These are phyloP conservation scores for Eucalyptus paniculata DNA, from an alignment of 345 rosid genomes.

Conservation along the genomic window DNA sequence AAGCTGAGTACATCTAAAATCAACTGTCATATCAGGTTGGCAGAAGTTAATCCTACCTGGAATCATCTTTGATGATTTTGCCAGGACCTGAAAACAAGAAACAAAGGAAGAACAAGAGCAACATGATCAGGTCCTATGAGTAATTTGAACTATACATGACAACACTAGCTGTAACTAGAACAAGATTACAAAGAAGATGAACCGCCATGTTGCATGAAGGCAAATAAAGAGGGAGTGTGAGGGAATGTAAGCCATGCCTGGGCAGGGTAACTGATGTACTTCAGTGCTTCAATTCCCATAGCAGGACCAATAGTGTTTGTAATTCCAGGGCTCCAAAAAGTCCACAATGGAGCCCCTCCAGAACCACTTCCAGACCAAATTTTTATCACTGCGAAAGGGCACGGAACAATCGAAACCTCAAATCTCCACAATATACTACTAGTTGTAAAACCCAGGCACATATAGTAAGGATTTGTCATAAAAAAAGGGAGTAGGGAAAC, in stretches of 20 bases:
- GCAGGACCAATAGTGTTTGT: constrained; percentile 98
- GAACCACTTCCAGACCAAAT: constrained; percentile 57
- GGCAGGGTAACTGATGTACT: constrained; percentile 97
- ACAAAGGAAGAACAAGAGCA: not conserved
- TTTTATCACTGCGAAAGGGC: constrained; percentile 51
- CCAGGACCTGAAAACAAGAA: constrained; percentile 53
- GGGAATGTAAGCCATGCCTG: constrained; percentile 37
- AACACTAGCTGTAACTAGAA: not conserved
- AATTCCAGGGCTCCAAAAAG: constrained; percentile 95
- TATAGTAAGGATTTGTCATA: not conserved
- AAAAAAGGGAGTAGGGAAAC: not conserved
- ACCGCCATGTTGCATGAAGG: not conserved
- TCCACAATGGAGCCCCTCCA: constrained; percentile 93
- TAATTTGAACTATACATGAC: not conserved
- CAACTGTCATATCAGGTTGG: not conserved
- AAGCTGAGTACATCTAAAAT: not conserved
- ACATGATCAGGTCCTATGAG: not conserved
- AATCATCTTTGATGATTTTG: constrained; percentile 96
- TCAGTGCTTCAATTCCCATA: constrained; percentile 94
- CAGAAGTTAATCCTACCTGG: constrained; percentile 39
- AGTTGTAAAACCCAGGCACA: not conserved
- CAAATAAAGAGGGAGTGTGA: not conserved
- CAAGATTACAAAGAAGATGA: not conserved
- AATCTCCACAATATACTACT: not conserved
- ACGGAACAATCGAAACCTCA: not conserved